Evolutionary conservation across 139 green algal species (phyloP), one percentile per base, ranked within the genome.

Genomic region (Yamagishiella unicocca): DNA sequence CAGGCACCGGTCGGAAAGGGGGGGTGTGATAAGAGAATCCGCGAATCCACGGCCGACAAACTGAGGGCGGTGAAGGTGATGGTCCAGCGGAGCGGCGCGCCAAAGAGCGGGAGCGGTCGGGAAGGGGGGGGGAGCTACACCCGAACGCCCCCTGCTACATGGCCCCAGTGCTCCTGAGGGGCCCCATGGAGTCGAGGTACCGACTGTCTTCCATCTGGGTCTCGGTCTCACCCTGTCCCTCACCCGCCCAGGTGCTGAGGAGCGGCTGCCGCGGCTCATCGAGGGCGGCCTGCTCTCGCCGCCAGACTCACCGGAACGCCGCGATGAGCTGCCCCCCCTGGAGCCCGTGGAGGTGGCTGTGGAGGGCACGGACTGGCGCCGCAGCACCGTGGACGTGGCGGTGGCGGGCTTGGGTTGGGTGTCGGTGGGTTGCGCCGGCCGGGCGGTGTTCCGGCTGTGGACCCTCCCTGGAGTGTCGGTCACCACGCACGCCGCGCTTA

Each of bases 361-460:
- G 66, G 74, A 90, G 75, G 90, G 90, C 38, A 78, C 27, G 0
- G 58, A 70, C n/a, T 93, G 90, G 90, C 33, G 82, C 10, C n/a
- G 40, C 6, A 93, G 86, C 88, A 92, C 80, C 9, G 74, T 93
- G 14, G 93, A 97, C 62, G 78, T 98, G 7, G 92, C 91, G 21
- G 91, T 97, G 27, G 91, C 92, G 71, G 93, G 97, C 0, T 88
- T 99, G 38, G 98, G 97, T 12, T 99, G 97, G 97, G 83, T 99
- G 5, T 93, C 40, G 17, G 92, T 99, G 24, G 97, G 94, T 29
- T 88, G 96, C 29, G 88, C 82, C 0, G 98, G 98, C 31, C 55
- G 46, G 2, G 94, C 96, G 27, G n/a, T 87, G 22, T 89, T 99
- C 14, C 83, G 89, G 5, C 91, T 99, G 71, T 99, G 96, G 96